Percentiles rank a stretch among this genome's conserved stretches.
Evolutionary conservation across 345 rosid genomes (phyloP).

Genomic region (Streptanthus diversifolius): DNA sequence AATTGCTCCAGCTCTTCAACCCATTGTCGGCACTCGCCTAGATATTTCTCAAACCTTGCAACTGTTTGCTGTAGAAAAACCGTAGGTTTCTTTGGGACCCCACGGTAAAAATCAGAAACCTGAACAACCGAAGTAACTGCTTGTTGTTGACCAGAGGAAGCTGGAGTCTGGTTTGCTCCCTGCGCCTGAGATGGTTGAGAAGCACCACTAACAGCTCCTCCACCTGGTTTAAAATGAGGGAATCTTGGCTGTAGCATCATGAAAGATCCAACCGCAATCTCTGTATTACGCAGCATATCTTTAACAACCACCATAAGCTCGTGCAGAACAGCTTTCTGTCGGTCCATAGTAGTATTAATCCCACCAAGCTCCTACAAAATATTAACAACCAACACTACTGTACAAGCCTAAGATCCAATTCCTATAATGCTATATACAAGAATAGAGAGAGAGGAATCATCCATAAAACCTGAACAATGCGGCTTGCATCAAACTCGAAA

Average conservation of each 20-base stretch:
- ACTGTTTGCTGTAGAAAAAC: constrained; percentile 75
- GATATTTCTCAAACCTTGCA: constrained; percentile 82
- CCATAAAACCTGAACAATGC: constrained; percentile 67
- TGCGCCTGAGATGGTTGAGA: constrained; percentile 61
- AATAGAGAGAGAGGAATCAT: neutral
- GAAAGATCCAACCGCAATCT: constrained; percentile 84
- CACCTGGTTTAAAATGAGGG: constrained; percentile 46
- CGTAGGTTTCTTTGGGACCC: constrained; percentile 89
- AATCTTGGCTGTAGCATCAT: constrained; percentile 79
- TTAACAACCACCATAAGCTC: constrained; percentile 78
- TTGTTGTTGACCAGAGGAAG: constrained; percentile 66
- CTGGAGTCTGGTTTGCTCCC: constrained; percentile 47
- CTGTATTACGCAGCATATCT: constrained; percentile 79
- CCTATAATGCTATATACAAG: neutral
- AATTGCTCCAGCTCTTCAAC: constrained; percentile 91
- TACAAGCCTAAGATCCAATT: neutral
- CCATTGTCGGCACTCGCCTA: constrained; percentile 81
- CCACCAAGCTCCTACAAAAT: constrained; percentile 85
- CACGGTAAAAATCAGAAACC: constrained; percentile 75
- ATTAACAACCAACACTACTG: neutral
- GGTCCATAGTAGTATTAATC: constrained; percentile 66
- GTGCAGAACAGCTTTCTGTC: constrained; percentile 73
- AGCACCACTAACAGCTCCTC: constrained; percentile 43
- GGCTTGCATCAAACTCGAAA: constrained; percentile 86
- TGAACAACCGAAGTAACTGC: constrained; percentile 50